These are phyloP conservation scores for Hygrophoropsis aurantiaca DNA, from an alignment of 768 basidiomycete species.

Conservation along the genomic window DNA sequence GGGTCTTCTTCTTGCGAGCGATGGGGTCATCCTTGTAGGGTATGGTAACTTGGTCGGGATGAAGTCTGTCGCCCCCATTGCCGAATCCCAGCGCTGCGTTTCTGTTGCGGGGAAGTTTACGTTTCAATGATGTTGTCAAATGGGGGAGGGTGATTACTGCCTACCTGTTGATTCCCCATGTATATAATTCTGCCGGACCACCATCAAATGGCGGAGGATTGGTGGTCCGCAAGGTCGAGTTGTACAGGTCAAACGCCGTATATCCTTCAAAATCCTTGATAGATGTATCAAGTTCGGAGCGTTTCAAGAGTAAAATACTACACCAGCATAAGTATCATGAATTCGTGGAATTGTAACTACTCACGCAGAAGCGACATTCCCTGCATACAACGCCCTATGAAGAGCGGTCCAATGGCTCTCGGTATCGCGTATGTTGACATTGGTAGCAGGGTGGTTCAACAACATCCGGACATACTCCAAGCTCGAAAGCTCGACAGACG, in stretches of 20 bases:
- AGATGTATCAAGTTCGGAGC: constrained; percentile 66
- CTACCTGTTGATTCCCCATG: constrained; percentile 85
- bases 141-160: constrained; percentile 3
- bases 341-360: constrained; percentile 23
- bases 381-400: constrained; percentile 81
- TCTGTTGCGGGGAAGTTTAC: constrained; percentile 32
- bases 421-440: constrained; percentile 75
- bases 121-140: background rate
- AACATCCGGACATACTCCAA: constrained; percentile 78
- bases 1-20: constrained; percentile 12
- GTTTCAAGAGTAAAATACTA: constrained; percentile 74
- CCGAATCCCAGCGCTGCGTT: constrained; percentile 89
- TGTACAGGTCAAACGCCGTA: constrained; percentile 91
- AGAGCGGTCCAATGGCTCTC: constrained; percentile 93
- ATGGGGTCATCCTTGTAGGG: constrained; percentile 15
- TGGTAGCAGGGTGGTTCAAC: constrained; percentile 70
- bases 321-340: constrained; percentile 12
- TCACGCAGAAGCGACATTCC: constrained; percentile 71
- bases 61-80: constrained; percentile 72
- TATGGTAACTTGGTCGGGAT: constrained; percentile 76
- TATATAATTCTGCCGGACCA: constrained; percentile 61
- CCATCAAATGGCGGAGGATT: constrained; percentile 46
- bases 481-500: constrained; percentile 56
- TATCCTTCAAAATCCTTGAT: constrained; percentile 87
- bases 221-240: constrained; percentile 79